Conservation (phyloP, 179 eudicot genomes). For the Silene vulgaris region DNA sequence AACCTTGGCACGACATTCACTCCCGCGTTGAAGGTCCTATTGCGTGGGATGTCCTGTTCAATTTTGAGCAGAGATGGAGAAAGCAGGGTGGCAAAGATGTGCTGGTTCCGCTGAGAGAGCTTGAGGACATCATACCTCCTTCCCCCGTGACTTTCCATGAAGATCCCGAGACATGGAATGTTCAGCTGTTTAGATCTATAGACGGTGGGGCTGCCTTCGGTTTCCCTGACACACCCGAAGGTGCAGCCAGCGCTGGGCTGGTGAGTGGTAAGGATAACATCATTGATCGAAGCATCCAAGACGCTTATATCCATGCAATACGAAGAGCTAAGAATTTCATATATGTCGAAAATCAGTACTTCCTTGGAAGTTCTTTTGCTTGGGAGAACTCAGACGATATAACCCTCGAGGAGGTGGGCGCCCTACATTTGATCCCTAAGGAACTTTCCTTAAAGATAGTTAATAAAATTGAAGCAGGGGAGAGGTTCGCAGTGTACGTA, state of each 20-base stretch:
- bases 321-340: slow-evolving; percentile 45
- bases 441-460: slow-evolving; percentile 54
- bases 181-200: slow-evolving; percentile 51
- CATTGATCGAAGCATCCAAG: slow-evolving; percentile 50
- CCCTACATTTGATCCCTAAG: slow-evolving; percentile 49
- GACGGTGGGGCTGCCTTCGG: slow-evolving; percentile 56
- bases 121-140: slow-evolving; percentile 42
- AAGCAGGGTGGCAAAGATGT: slow-evolving; percentile 52
- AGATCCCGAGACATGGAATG: slow-evolving; percentile 51
- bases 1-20: slow-evolving; percentile 62
- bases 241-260: slow-evolving; percentile 42
- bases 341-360: slow-evolving; percentile 49
- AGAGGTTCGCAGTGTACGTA: slow-evolving; percentile 43
- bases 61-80: slow-evolving; percentile 50
- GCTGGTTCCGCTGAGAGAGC: slow-evolving; percentile 33
- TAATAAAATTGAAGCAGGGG: slow-evolving; percentile 48
- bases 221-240: slow-evolving; percentile 48
- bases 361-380: slow-evolving; percentile 48
- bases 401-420: slow-evolving; percentile 39
- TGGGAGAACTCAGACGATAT: slow-evolving; percentile 36
- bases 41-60: slow-evolving; percentile 52
- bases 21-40: slow-evolving; percentile 44
- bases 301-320: slow-evolving; percentile 51
- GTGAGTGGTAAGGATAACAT: slow-evolving; percentile 50
- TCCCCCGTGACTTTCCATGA: slow-evolving; percentile 41